Evolutionary conservation across 2,329 filamentous ascomycete genomes (phyloP), one percentile per base, ranked within the genome.

Genomic region (Fusarium metavorans): DNA sequence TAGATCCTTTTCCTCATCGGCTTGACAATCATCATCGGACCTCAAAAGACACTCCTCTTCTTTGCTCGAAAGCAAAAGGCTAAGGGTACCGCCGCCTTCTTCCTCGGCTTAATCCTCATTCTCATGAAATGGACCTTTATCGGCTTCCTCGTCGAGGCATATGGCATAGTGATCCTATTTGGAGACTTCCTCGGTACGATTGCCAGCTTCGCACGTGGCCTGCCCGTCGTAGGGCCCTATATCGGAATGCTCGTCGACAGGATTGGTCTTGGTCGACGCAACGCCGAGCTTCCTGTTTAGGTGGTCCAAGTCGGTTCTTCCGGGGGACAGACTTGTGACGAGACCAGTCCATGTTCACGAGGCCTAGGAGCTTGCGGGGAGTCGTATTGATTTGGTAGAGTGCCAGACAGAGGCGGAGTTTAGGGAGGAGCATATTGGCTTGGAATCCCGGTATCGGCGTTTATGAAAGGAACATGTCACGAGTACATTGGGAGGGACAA

Each of bases 1-100:
- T 79, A 97, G 95, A 97, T 99, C 83, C 95, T 99, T 83, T 98
- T 99, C 88, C 91, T 99, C 64, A 94, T 98, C 86, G 97, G 97
- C 83, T 91, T 99, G 30, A 97, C 95, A 34, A 93, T 98, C 69
- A 97, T 98, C 79, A 98, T 99, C 85, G 97, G 97, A 50, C 90
- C 94, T 27, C 90, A 93, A 83, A 98, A 98, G 83, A 98, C 97
- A 0, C 87, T 96, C 74, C 88, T 93, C 82, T 99, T 99, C 91
- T 99, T 99, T 87, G 94, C 95, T 61, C 93, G 97, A 71, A 92
- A 92, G 78, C 95, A 98, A 82, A 99, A 99, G 84, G 90, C 94
- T 79, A 95, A 95, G 81, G 97, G 97, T 74, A 98, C 95, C 1
- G 92, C 92, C 6, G 95, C 95, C 18, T 99, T 99, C 85, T 92